Percentiles rank a stretch among this genome's conserved stretches.
These are phyloP conservation scores for Tieghemostelium lacteum DNA, from an alignment of 78 protist genomes.

Conservation along the genomic window DNA sequence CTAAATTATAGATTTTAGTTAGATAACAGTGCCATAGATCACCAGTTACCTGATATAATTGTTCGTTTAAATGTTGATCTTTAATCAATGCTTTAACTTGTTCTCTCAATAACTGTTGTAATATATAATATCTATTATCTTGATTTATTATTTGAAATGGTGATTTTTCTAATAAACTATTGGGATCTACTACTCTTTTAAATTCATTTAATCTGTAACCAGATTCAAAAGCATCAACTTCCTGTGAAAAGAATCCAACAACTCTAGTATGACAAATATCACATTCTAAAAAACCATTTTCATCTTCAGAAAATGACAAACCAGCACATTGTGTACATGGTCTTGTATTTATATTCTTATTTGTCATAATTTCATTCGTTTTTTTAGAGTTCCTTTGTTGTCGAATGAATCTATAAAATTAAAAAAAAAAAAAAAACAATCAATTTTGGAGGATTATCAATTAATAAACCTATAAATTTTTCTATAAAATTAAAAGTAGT, in stretches of 20 bases:
- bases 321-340: conserved; percentile 33
- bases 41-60: conserved; percentile 59
- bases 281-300: conserved; percentile 25
- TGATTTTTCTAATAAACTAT: neutral
- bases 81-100: conserved; percentile 23
- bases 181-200: conserved; percentile 2
- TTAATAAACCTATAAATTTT: too few relatives aligned
- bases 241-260: conserved; percentile 13
- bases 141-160: neutral
- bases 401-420: too few relatives aligned
- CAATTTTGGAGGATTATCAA: too few relatives aligned
- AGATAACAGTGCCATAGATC: conserved; percentile 42
- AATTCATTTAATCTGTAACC: conserved; percentile 5
- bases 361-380: neutral
- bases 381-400: neutral
- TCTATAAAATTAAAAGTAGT: too few relatives aligned
- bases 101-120: conserved; percentile 12
- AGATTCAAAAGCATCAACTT: conserved; percentile 10
- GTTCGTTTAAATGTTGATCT: neutral
- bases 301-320: conserved; percentile 9
- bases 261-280: conserved; percentile 26
- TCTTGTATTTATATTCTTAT: neutral
- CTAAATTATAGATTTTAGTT: neutral
- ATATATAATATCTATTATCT: conserved; percentile 41
- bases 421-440: too few relatives aligned